Evolutionary conservation across 116 monocot species (phyloP), one percentile per base, ranked within the genome.

Genomic region (Cymodocea nodosa): DNA sequence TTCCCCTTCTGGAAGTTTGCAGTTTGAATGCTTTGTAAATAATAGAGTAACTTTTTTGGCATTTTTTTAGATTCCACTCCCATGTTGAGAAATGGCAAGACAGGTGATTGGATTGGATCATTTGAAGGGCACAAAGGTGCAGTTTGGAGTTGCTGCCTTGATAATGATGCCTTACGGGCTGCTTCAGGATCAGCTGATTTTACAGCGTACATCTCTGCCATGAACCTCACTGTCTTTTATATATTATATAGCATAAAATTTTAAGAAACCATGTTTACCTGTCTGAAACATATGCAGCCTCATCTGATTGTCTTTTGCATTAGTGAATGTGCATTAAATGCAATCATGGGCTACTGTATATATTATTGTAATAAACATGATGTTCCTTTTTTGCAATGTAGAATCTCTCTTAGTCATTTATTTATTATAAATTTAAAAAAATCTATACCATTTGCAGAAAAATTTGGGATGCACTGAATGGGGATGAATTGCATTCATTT

Each of bases 121-220:
- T 89, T 94, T 75, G 84, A 86, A 79, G 94, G 94, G 35, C 94
- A 94, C 54, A 94, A 94, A 70, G 94, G 94, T 71, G 94, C 94
- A 35, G 94, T 94, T 0, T 94, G 94, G 94, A 94, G 94, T 69
- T 86, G 86, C 57, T 89, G 89, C 73, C 80, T 94, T 51, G 89
- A 94, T 73, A 82, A 74, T 25, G 84, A 79, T 80, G 89, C 94
- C 57, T 67, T 89, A 49, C 73, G 89, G 66, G 93, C 89, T 74
- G 93, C 93, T 52, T 81, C 93, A 36, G 94, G 82, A 30, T 94
- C 89, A 7, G 94, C 94, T 57, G 94, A 94, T 81, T 94, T 94
- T 75, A 63, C 94, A 60, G 94, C 86, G 94, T 94, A 94, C 30
- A 15, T 51, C 51, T 66, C 24, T 51, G 30, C 23, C 14, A 7